Conservation (phyloP, 208 protist genomes). For the Trypanosoma congolense region DNA sequence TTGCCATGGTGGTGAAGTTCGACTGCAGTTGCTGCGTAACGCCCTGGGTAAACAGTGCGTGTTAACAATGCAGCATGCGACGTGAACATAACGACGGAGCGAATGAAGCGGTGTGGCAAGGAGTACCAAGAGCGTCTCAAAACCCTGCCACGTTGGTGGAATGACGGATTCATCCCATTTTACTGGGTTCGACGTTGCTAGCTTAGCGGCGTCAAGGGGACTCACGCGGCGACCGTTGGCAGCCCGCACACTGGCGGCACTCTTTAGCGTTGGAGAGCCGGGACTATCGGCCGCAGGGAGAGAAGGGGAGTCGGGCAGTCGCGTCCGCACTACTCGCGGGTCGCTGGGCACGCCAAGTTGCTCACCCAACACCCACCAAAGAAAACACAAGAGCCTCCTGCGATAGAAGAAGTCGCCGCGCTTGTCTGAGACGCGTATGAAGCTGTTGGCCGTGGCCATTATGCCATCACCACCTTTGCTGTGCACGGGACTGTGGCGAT, state of each 20-base stretch:
- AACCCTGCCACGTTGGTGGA: conserved; percentile 56
- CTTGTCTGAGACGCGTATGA: neutral
- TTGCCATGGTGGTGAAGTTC: conserved; percentile 44
- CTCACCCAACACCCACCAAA: conserved; percentile 42
- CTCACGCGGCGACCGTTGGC: neutral
- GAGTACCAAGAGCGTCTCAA: conserved; percentile 61
- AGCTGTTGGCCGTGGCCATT: conserved; percentile 10
- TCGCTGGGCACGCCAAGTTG: conserved; percentile 40
- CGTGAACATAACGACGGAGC: conserved; percentile 68
- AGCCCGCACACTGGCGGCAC: conserved; percentile 1
- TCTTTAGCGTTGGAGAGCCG: neutral
- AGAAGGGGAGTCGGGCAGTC: conserved; percentile 25
- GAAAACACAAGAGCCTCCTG: conserved; percentile 43
- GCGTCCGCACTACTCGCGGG: conserved; percentile 23
- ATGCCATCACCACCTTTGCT: neutral
- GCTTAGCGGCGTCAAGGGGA: neutral
- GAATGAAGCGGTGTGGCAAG: conserved; percentile 62
- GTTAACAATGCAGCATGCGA: conserved; percentile 60
- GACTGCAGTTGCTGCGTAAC: conserved; percentile 32
- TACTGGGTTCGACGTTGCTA: neutral
- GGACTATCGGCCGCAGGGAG: neutral
- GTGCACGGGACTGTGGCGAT: conserved; percentile 32
- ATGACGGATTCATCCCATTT: conserved; percentile 31
- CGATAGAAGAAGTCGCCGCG: conserved; percentile 15
- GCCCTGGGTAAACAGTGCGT: conserved; percentile 32